Percentiles rank a stretch among this genome's conserved stretches.
Conservation (phyloP, 352 stramenopile genomes). For the Phytophthora foliorum region DNA sequence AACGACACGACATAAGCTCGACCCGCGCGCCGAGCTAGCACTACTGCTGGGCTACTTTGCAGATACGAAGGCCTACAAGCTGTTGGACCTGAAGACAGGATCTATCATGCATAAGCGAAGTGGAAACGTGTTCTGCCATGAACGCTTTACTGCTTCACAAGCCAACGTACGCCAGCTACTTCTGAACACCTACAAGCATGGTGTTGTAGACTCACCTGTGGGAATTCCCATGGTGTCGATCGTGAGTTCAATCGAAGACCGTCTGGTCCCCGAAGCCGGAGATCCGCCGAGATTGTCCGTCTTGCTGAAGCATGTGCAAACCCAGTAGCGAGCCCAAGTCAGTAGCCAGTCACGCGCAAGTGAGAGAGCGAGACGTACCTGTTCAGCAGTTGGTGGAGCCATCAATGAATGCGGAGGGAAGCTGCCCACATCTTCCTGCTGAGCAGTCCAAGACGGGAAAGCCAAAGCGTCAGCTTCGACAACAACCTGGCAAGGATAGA, state of each 20-base stretch:
- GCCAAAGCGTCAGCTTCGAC: neutral
- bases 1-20: conserved; percentile 13
- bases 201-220: neutral
- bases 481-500: neutral
- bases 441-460: neutral
- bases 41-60: conserved; percentile 5
- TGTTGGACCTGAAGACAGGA: conserved; percentile 12
- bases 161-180: conserved; percentile 8
- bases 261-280: neutral
- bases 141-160: conserved; percentile 7
- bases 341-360: neutral
- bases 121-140: conserved; percentile 21
- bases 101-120: conserved; percentile 5
- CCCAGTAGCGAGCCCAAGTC: neutral
- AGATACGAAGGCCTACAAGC: conserved; percentile 9
- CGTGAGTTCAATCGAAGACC: neutral
- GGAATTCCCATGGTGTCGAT: neutral
- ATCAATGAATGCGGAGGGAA: neutral
- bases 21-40: neutral
- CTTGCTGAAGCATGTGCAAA: neutral
- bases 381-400: neutral
- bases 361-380: neutral
- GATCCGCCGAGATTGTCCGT: conserved; percentile 1
- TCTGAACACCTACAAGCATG: neutral
- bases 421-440: neutral